Percentiles rank a stretch among this genome's conserved stretches.
These are phyloP conservation scores for Helicocarpus griseus DNA, from an alignment of 2,329 filamentous ascomycete species.

Conservation along the genomic window DNA sequence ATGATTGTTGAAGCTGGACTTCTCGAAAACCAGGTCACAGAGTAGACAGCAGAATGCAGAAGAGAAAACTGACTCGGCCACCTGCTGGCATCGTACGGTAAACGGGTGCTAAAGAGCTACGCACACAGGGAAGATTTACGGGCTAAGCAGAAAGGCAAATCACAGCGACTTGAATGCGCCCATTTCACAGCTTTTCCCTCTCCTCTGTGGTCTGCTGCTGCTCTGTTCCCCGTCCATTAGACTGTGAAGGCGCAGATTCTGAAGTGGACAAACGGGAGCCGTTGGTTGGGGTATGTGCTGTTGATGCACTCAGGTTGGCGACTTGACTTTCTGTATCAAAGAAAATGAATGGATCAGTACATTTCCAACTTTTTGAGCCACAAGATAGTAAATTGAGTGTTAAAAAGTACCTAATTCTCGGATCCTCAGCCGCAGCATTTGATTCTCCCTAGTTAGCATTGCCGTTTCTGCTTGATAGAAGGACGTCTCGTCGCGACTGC, in stretches of 20 bases:
- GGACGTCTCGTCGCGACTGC: slow-evolving; percentile 37
- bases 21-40: no score
- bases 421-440: slow-evolving; percentile 38
- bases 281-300: slow-evolving; percentile 11
- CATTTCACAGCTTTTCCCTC: slow-evolving; percentile 3
- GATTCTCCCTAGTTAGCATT: slow-evolving; percentile 38
- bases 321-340: slow-evolving; percentile 23
- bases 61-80: no score
- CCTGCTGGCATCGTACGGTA: background rate
- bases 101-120: background rate
- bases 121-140: background rate
- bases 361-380: slow-evolving; percentile 1
- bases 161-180: no score
- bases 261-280: slow-evolving; percentile 14
- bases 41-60: no score
- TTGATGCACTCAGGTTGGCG: slow-evolving; percentile 18
- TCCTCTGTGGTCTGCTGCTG: slow-evolving; percentile 1
- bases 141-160: background rate
- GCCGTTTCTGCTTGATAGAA: slow-evolving; percentile 41
- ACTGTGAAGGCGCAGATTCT: slow-evolving; percentile 8
- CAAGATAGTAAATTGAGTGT: background rate
- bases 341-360: slow-evolving; percentile 3
- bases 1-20: no score
- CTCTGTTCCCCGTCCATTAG: slow-evolving; percentile 2
- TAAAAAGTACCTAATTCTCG: slow-evolving; percentile 34